Percentiles rank a stretch among this genome's conserved stretches.
Evolutionary conservation across 75 land plant species (phyloP).

Genomic region (Chamaecyparis obtusa): DNA sequence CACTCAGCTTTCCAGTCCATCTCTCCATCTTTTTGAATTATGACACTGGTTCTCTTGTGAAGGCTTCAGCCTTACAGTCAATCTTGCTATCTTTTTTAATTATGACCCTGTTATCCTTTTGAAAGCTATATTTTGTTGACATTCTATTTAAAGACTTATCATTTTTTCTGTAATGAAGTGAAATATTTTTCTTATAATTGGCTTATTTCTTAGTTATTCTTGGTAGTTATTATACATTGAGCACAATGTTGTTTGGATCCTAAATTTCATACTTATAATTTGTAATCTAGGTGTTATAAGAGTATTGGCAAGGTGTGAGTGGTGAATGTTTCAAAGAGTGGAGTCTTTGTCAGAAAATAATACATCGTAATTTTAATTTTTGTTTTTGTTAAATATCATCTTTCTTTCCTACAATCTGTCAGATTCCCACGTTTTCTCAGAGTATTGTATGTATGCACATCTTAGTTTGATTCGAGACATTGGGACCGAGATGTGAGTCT

Average conservation of each 20-base stretch:
- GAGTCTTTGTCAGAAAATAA: neutral
- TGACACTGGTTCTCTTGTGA: neutral
- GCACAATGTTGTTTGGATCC: neutral
- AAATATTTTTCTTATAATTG: neutral
- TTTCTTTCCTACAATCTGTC: neutral
- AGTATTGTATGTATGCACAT: neutral
- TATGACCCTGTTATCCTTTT: neutral
- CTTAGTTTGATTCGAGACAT: neutral
- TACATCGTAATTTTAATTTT: neutral
- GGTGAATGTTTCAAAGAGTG: neutral
- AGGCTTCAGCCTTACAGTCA: neutral
- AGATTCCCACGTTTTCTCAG: neutral
- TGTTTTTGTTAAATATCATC: neutral
- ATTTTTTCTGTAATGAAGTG: too few species aligned
- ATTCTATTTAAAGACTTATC: neutral
- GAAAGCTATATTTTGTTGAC: neutral
- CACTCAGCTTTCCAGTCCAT: neutral
- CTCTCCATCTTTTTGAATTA: neutral
- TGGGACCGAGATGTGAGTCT: neutral
- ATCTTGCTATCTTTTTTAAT: neutral
- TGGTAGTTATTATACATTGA: conserved; percentile 1
- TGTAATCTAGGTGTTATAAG: neutral
- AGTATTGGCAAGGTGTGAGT: neutral
- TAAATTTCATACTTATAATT: neutral
- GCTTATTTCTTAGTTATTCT: neutral